Base-by-base conservation (phyloP, 345 rosid genomes). In the Raphanus raphanistrum region DNA sequence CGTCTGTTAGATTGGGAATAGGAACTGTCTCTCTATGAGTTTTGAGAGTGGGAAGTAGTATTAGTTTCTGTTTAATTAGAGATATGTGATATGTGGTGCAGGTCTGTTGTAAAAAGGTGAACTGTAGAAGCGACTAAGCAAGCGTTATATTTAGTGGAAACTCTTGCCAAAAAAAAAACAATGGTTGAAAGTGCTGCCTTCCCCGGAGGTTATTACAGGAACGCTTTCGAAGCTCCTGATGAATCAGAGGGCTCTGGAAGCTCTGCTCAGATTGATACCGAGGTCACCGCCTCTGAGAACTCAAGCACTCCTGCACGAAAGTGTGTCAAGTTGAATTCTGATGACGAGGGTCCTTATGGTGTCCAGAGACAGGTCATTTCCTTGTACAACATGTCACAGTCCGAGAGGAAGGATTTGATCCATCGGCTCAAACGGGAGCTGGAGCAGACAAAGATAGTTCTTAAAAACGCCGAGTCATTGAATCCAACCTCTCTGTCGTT, bases 201-300 rank as follows among this genome's bases (percentile, higher is more conserved):
- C 64, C 79, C 82, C 1, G 89, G 89, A 68, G 86, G 86, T 21
- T 92, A 85, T 77, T 80, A 83, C 52, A 77, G 75, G 57, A 86
- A 71, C 75, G 48, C 84, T 29, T 85, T 82, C 65, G 88, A 79
- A 57, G 86, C 90, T 0, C 86, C 83, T 45, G 90, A 86, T 79
- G 97, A 95, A 72, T 95, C 92, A 0, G 90, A 95, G 82, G 98
- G 90, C 25, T 87, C 89, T 86, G 98, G 97, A 58, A 86, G 90
- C 82, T 91, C 89, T 0, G 92, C 90, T 13, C 89, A 86, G 63
- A 85, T 87, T 59, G 95, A 88, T 65, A 83, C 85, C 0, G 92
- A 87, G 83, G 83, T 92, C 59, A 86, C 86, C 13, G 94, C 90
- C 43, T 92, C 92, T 26, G 94, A 88, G 84, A 87, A 84, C 74